Conservation (phyloP, 2,329 filamentous ascomycete species). For the Pseudohalonectria lignicola region DNA sequence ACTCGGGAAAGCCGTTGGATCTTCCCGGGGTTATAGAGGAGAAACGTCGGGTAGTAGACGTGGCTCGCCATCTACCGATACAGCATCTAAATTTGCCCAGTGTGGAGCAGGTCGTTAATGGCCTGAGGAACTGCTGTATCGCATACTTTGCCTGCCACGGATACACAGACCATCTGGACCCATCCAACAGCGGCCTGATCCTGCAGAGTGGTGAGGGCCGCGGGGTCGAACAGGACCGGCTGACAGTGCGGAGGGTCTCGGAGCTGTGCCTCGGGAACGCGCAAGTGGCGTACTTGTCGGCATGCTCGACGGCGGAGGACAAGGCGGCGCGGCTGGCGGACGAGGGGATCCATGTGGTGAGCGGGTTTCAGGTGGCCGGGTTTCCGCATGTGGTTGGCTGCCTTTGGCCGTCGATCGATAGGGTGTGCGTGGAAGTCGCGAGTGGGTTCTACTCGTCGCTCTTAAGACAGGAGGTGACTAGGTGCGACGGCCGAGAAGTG, state of each 20-base stretch:
- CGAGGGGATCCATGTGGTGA: conserved; percentile 21
- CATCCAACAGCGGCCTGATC: conserved; percentile 11
- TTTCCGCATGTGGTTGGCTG: conserved; percentile 21
- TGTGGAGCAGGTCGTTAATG: not conserved
- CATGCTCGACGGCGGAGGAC: conserved; percentile 22
- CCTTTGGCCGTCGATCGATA: conserved; percentile 17
- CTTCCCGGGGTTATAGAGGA: not conserved
- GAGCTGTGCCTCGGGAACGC: conserved; percentile 6
- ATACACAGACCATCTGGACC: conserved; percentile 5
- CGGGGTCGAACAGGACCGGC: not conserved
- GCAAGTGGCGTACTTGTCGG: conserved; percentile 22
- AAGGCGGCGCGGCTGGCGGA: conserved; percentile 11
- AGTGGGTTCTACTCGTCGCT: conserved; percentile 1
- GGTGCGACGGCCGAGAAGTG: no score
- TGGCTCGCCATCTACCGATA: not conserved
- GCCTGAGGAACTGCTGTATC: conserved; percentile 1
- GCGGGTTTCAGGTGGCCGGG: conserved; percentile 22
- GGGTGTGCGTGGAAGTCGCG: conserved; percentile 13
- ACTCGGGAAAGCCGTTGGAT: not conserved
- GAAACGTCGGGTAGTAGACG: no score
- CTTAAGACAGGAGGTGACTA: not conserved
- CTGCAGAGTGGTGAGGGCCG: conserved; percentile 6
- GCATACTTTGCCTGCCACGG: conserved; percentile 13
- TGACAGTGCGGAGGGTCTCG: conserved; percentile 1
- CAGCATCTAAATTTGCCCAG: not conserved